These are phyloP conservation scores for Caloboletus firmus DNA, from an alignment of 1,284 basidiomycete genomes.

Conservation along the genomic window DNA sequence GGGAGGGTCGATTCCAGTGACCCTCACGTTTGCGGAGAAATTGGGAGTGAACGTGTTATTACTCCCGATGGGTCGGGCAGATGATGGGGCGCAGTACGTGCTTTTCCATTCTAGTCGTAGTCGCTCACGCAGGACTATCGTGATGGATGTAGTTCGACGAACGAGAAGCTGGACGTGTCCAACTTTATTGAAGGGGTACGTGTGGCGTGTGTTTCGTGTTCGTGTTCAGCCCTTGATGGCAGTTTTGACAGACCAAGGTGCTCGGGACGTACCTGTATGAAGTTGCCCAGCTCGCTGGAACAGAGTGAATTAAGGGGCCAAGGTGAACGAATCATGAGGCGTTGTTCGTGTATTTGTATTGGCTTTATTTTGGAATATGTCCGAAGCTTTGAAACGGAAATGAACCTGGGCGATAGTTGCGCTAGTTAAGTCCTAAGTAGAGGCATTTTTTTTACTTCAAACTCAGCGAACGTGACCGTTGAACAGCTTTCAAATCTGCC, in stretches of 20 bases:
- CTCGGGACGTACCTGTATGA: slow-evolving; percentile 86
- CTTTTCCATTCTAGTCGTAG: background rate
- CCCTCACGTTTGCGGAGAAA: slow-evolving; percentile 91
- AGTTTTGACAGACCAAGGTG: slow-evolving; percentile 59
- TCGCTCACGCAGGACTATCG: background rate
- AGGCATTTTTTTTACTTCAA: slow-evolving; percentile 11
- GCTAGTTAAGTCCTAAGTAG: background rate
- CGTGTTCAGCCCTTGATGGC: slow-evolving; percentile 5
- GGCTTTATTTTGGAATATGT: background rate
- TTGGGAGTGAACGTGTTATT: slow-evolving; percentile 81
- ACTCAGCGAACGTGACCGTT: slow-evolving; percentile 22
- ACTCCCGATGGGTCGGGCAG: slow-evolving; percentile 90
- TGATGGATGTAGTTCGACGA: slow-evolving; percentile 66
- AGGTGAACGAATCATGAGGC: background rate
- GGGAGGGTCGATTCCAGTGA: slow-evolving; percentile 96
- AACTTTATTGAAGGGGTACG: slow-evolving; percentile 92
- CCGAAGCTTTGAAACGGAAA: background rate
- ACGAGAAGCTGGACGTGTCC: slow-evolving; percentile 92
- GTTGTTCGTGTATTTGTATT: slow-evolving; percentile 7
- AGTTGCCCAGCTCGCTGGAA: slow-evolving; percentile 45
- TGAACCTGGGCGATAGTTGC: background rate
- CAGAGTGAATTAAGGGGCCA: slow-evolving; percentile 8
- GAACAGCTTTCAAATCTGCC: background rate
- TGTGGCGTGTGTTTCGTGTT: background rate
- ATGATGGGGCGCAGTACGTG: slow-evolving; percentile 89